Conservation (phyloP, 2,329 filamentous ascomycete genomes). For the Monosporascus ibericus region DNA sequence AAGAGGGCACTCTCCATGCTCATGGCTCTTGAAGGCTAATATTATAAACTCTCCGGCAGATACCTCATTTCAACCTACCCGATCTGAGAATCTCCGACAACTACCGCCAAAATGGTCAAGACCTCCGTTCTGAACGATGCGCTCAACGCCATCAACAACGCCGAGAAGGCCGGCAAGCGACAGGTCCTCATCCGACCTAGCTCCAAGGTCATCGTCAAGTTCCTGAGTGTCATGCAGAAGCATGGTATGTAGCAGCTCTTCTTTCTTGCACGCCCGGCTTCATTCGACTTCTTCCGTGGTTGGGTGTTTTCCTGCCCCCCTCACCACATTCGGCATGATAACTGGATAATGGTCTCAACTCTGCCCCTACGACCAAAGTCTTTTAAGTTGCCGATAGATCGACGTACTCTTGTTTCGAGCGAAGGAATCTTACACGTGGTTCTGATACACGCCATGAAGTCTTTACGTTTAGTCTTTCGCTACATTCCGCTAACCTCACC, state of each 20-base stretch:
- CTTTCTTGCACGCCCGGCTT: conserved; percentile 3
- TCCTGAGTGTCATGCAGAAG: conserved; percentile 98
- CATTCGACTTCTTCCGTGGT: not conserved
- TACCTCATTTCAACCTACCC: conserved; percentile 53
- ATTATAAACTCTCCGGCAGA: conserved; percentile 39
- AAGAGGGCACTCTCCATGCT: conserved; percentile 66
- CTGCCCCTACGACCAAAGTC: conserved; percentile 76
- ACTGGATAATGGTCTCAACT: conserved; percentile 94
- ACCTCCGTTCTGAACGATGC: conserved; percentile 99
- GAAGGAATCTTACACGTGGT: conserved; percentile 96
- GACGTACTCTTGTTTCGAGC: conserved; percentile 46
- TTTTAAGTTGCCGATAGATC: conserved; percentile 99
- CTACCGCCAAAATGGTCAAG: conserved; percentile 90
- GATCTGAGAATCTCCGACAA: conserved; percentile 74
- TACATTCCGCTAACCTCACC: conserved; percentile 62
- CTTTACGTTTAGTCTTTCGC: conserved; percentile 88
- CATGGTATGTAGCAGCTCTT: conserved; percentile 70
- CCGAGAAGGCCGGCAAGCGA: conserved; percentile 99
- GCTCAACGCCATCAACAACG: conserved; percentile 99
- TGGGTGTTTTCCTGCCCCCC: conserved; percentile 2
- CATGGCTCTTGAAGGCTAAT: conserved; percentile 59
- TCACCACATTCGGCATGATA: conserved; percentile 83
- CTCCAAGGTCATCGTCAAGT: conserved; percentile 99
- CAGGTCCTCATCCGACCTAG: conserved; percentile 96
- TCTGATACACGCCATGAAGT: conserved; percentile 68